Evolutionary conservation across 2,329 filamentous ascomycete species (phyloP).

Genomic region (Fusarium sp.): DNA sequence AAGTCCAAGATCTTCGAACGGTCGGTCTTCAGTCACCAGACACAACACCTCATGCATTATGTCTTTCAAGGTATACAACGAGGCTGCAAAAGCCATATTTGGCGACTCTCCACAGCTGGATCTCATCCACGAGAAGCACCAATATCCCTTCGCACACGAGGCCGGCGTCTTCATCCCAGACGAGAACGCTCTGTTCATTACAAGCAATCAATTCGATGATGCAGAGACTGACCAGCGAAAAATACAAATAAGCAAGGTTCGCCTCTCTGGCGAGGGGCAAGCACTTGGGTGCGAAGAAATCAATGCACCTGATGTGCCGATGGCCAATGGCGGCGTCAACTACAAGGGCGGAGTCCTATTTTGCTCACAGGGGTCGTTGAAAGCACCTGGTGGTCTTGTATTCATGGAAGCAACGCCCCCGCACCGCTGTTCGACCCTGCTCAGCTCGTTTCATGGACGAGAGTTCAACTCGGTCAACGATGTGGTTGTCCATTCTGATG

Average conservation of each 20-base stretch:
- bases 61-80: slow-evolving; percentile 29
- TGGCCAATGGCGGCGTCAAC: slow-evolving; percentile 67
- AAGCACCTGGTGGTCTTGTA: slow-evolving; percentile 48
- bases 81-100: slow-evolving; percentile 48
- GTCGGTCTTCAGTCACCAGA: too few species aligned
- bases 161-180: slow-evolving; percentile 56
- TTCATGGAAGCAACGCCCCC: slow-evolving; percentile 53
- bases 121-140: slow-evolving; percentile 55
- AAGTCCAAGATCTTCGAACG: too few species aligned
- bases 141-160: slow-evolving; percentile 66
- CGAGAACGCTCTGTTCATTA: slow-evolving; percentile 52
- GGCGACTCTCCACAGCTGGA: slow-evolving; percentile 56
- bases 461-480: slow-evolving; percentile 67
- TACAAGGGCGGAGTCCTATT: slow-evolving; percentile 59
- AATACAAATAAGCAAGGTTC: slow-evolving; percentile 51
- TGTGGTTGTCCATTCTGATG: slow-evolving; percentile 60
- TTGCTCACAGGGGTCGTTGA: slow-evolving; percentile 57
- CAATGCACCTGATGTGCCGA: slow-evolving; percentile 52
- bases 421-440: slow-evolving; percentile 48
- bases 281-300: slow-evolving; percentile 53
- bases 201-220: slow-evolving; percentile 53
- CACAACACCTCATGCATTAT: background rate
- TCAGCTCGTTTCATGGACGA: slow-evolving; percentile 60
- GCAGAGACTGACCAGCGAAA: slow-evolving; percentile 38
- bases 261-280: slow-evolving; percentile 31